Evolutionary conservation across 1,284 basidiomycete species (phyloP), one percentile per base, ranked within the genome.

Genomic region (Takashimella koratensis): DNA sequence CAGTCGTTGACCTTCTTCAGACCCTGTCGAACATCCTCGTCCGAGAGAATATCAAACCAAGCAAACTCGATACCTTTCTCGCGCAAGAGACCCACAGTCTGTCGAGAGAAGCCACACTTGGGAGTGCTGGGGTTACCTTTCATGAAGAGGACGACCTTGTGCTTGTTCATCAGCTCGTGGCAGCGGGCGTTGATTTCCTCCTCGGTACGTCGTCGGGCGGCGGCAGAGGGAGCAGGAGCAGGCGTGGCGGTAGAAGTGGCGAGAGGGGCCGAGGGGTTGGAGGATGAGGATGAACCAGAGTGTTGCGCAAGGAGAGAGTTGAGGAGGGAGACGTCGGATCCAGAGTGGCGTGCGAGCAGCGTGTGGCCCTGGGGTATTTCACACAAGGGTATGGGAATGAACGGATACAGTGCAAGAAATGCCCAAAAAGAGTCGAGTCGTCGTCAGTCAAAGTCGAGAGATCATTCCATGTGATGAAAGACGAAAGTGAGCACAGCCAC

Each of bases 71-170:
- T 79, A 8, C 78, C 78, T 61, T 86, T 80, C 54, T 84, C 81
- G 42, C 80, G 72, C 52, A 88, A 75, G 24, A 88, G 74, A 12
- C 78, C 82, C 47, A 87, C 84, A 12, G 85, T 86, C 75, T 85
- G 81, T 41, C 86, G 79, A 47, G 84, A 86, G 76, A 88, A 88
- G 8, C 86, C 96, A 64, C 95, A 95, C 58, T 90, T 85, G 2
- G 92, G 96, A 23, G 82, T 80, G 45, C 87, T 83, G 0, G 90
- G 90, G 59, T 85, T 86, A 21, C 95, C 96, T 78, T 98, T 98
- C 94, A 98, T 98, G 82, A 98, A 98, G 53, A 98, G 76, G 52
- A 98, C 76, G 51, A 83, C 79, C 59, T 79, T 80, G 65, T 76
- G 76, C 65, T 80, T 78, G 62, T 79, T 79, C 81, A 89, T 89